phyloP scores from a whole-genome alignment of 164 flowering plant species.

The Aristolochia californica region DNA sequence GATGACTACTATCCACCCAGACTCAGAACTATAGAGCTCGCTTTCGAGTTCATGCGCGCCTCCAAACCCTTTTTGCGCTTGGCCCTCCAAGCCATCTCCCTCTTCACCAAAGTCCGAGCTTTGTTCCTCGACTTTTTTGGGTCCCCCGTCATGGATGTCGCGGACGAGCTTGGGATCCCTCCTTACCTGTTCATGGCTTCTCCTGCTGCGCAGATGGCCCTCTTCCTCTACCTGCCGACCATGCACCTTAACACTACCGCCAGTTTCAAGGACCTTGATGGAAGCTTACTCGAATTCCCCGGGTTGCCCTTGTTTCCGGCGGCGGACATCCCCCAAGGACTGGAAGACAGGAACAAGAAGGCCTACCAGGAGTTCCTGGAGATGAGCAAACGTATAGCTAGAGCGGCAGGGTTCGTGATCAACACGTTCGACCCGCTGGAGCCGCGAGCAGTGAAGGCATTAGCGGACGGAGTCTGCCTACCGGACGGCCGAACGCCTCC shows the following conservation, averaged over 20 bases:
- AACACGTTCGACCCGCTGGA: slow-evolving; percentile 25
- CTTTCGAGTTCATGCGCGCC: slow-evolving; percentile 14
- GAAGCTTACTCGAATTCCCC: slow-evolving; percentile 8
- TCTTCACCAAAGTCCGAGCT: slow-evolving; percentile 9
- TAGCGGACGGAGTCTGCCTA: slow-evolving; percentile 6
- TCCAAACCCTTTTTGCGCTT: slow-evolving; percentile 19
- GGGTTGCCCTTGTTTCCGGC: slow-evolving; percentile 13
- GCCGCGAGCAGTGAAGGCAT: slow-evolving; percentile 9
- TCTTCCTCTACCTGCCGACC: slow-evolving; percentile 13
- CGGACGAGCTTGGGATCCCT: slow-evolving; percentile 16
- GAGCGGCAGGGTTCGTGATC: slow-evolving; percentile 17
- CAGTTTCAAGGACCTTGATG: slow-evolving; percentile 6
- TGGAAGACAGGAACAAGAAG: slow-evolving; percentile 10
- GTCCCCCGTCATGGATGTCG: slow-evolving; percentile 11
- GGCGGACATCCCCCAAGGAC: slow-evolving; percentile 10
- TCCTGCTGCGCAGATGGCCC: slow-evolving; percentile 3
- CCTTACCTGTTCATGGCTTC: slow-evolving; percentile 18
- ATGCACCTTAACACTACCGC: neutral
- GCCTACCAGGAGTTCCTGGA: slow-evolving; percentile 7
- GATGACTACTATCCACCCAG: slow-evolving; percentile 24
- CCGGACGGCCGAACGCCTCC: slow-evolving; percentile 10
- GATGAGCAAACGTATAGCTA: neutral
- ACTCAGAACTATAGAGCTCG: slow-evolving; percentile 1
- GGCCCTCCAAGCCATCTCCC: slow-evolving; percentile 19
- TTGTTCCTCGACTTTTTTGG: slow-evolving; percentile 32